These are phyloP conservation scores for Dentipellis fragilis DNA, from an alignment of 768 basidiomycete genomes.

Conservation along the genomic window DNA sequence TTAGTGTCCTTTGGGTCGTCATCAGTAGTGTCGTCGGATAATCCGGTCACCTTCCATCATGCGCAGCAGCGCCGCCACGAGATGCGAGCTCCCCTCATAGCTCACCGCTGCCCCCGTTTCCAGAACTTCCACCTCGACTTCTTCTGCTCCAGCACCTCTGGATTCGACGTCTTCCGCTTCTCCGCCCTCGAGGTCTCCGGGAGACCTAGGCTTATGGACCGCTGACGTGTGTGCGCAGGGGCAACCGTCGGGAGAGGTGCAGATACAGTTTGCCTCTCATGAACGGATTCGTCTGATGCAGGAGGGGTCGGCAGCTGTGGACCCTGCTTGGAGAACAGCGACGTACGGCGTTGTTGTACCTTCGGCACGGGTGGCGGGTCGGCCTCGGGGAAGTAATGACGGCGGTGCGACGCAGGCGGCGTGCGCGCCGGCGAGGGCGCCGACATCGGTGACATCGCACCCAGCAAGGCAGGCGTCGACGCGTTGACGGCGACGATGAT, in stretches of 20 bases:
- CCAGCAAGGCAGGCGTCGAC: background rate
- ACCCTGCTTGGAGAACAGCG: background rate
- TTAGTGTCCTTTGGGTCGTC: no score
- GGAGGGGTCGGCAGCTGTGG: constrained; percentile 20
- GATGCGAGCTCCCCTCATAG: background rate
- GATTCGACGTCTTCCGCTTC: background rate
- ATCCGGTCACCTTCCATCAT: no score
- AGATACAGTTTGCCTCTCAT: background rate
- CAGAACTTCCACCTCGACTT: background rate
- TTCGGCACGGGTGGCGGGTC: background rate
- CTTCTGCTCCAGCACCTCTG: background rate
- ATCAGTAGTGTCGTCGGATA: no score
- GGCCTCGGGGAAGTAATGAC: background rate
- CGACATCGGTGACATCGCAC: background rate
- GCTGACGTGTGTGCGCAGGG: background rate
- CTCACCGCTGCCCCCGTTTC: background rate
- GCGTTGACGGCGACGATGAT: constrained; percentile 17
- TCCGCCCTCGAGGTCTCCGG: background rate
- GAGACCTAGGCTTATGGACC: background rate
- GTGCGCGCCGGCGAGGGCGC: background rate
- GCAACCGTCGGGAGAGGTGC: background rate
- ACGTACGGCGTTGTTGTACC: background rate
- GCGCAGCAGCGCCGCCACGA: no score
- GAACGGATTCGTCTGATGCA: constrained; percentile 20
- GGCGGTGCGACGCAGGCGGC: background rate